A percentile compares a stretch with the other conserved stretches of the same genome.
phyloP scores from a whole-genome alignment of 2,329 filamentous ascomycete genomes.

The Thermoascus crustaceus region DNA sequence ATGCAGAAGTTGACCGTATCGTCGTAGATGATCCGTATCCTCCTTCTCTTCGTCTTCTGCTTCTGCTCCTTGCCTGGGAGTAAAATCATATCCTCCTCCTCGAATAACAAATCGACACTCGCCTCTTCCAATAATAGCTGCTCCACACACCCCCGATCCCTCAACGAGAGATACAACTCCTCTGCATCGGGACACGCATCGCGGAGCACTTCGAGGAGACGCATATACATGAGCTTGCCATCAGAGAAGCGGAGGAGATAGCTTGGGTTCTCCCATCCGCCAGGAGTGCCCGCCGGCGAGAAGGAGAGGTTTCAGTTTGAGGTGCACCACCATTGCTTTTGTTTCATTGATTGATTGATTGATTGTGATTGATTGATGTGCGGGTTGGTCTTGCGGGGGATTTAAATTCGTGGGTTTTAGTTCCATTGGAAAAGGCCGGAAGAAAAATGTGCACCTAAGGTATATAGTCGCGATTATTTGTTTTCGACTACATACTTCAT shows the following conservation, averaged over 20 bases:
- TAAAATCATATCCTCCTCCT: conserved; percentile 3
- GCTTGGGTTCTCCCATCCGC: conserved; percentile 23
- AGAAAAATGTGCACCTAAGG: no score
- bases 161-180: conserved; percentile 19
- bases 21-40: not conserved
- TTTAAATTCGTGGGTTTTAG: no score
- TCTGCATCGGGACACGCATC: conserved; percentile 16
- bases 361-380: no score
- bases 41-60: no score
- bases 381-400: no score
- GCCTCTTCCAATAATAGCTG: conserved; percentile 1
- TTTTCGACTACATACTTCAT: no score
- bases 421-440: no score
- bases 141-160: conserved; percentile 8
- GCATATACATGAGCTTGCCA: conserved; percentile 19
- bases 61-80: not conserved
- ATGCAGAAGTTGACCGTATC: not conserved
- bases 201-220: conserved; percentile 17
- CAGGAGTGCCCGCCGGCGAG: conserved; percentile 26
- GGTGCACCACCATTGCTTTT: no score
- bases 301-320: conserved; percentile 20
- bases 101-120: conserved; percentile 5
- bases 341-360: no score
- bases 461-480: no score
- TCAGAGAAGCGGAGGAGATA: conserved; percentile 23